Percentiles rank a stretch among this genome's conserved stretches.
Evolutionary conservation across 768 basidiomycete genomes (phyloP).

Genomic region (Amanita thiersii): DNA sequence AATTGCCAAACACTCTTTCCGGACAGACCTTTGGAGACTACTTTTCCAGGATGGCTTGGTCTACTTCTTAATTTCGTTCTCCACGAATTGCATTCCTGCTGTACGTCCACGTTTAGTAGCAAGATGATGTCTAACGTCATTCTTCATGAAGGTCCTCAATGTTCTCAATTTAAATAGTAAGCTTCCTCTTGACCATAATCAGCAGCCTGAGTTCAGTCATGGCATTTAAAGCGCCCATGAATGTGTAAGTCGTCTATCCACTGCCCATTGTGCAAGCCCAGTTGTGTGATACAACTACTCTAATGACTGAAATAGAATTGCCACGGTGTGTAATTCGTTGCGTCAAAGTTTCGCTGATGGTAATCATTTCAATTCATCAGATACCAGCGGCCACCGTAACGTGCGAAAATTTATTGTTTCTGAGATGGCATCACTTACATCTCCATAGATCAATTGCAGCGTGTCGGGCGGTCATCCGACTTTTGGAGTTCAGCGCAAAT

Average conservation of each 20-base stretch:
- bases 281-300: not conserved
- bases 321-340: constrained; percentile 32
- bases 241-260: constrained; percentile 59
- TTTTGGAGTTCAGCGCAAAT: constrained; percentile 44
- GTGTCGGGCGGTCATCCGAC: constrained; percentile 59
- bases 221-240: constrained; percentile 42
- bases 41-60: constrained; percentile 70
- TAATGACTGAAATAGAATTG: constrained; percentile 29
- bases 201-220: not conserved
- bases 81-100: constrained; percentile 61
- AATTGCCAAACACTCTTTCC: constrained; percentile 39
- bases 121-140: not conserved
- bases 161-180: constrained; percentile 52
- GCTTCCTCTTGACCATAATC: constrained; percentile 13
- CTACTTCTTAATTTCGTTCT: constrained; percentile 59
- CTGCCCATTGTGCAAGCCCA: constrained; percentile 1
- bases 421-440: constrained; percentile 6
- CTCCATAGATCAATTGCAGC: constrained; percentile 46
- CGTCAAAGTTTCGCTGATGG: constrained; percentile 10
- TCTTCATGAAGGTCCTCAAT: constrained; percentile 49
- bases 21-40: constrained; percentile 58
- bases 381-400: constrained; percentile 61
- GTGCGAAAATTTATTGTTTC: constrained; percentile 23
- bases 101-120: constrained; percentile 27
- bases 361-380: constrained; percentile 17